phyloP scores from a whole-genome alignment of 2,329 filamentous ascomycete genomes.

The Pestalotiopsis sp. region DNA sequence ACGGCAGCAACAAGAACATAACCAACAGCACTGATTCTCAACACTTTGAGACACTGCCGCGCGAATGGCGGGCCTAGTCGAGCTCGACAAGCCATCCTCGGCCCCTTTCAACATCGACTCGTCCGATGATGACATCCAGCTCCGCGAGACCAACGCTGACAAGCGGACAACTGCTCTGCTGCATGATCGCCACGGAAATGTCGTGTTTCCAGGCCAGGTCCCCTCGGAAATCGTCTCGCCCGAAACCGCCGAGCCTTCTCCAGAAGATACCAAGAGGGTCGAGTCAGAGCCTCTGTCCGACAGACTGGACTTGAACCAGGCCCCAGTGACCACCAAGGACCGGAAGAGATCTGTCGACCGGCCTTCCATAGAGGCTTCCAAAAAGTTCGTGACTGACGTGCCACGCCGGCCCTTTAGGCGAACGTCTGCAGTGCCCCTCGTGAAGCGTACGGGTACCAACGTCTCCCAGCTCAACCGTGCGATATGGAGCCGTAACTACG shows the following conservation, averaged over 20 bases:
- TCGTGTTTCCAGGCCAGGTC: slow-evolving; percentile 23
- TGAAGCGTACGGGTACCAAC: slow-evolving; percentile 25
- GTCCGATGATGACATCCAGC: slow-evolving; percentile 15
- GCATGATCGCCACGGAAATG: slow-evolving; percentile 21
- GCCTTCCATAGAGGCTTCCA: slow-evolving; percentile 14
- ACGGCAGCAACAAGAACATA: neutral
- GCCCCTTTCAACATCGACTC: slow-evolving; percentile 19
- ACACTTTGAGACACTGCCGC: neutral
- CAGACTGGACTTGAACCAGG: neutral
- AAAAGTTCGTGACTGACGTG: slow-evolving; percentile 21
- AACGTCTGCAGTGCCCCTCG: slow-evolving; percentile 14
- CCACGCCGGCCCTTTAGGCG: slow-evolving; percentile 13
- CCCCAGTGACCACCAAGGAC: neutral
- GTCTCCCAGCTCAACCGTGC: slow-evolving; percentile 18
- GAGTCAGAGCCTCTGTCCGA: slow-evolving; percentile 14
- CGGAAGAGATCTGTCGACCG: slow-evolving; percentile 8
- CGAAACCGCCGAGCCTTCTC: slow-evolving; percentile 8
- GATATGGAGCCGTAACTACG: slow-evolving; percentile 10
- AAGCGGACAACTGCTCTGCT: slow-evolving; percentile 17
- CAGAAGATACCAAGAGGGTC: slow-evolving; percentile 16
- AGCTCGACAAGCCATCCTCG: slow-evolving; percentile 27
- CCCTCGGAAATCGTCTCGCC: slow-evolving; percentile 25
- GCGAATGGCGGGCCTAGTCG: slow-evolving; percentile 23
- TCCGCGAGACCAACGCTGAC: slow-evolving; percentile 16
- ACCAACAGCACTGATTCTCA: neutral